Conservation (phyloP, 768 basidiomycete genomes). For the Tylopilus sp. region DNA sequence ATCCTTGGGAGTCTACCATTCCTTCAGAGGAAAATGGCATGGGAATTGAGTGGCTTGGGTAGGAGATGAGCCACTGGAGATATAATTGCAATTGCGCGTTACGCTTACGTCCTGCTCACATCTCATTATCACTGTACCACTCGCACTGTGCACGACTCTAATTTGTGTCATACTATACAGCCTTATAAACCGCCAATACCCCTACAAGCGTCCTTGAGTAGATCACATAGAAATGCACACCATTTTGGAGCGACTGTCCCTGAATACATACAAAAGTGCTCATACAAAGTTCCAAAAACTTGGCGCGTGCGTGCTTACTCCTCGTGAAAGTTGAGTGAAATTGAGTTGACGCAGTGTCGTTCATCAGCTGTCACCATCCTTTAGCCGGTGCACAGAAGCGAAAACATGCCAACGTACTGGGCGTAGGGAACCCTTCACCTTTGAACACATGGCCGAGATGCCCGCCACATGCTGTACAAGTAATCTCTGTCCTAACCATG, state of each 20-base stretch:
- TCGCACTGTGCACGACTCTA: no score
- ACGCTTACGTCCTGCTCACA: neutral
- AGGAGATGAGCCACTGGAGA: neutral
- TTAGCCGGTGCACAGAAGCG: neutral
- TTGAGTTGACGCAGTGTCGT: slow-evolving; percentile 86
- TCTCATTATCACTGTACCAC: neutral
- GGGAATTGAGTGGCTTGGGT: neutral
- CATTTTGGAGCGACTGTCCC: no score
- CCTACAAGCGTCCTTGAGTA: neutral
- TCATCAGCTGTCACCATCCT: slow-evolving; percentile 55
- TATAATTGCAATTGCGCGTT: neutral
- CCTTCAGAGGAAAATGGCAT: neutral
- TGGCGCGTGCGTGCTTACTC: slow-evolving; percentile 3
- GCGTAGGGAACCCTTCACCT: slow-evolving; percentile 79
- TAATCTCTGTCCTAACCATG: slow-evolving; percentile 79
- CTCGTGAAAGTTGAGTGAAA: slow-evolving; percentile 75
- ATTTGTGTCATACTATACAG: no score
- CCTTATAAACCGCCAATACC: no score
- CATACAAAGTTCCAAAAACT: no score
- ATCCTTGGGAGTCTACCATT: slow-evolving; percentile 13
- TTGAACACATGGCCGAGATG: slow-evolving; percentile 96
- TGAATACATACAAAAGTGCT: neutral
- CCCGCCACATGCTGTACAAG: slow-evolving; percentile 86
- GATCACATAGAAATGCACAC: no score
- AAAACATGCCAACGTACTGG: slow-evolving; percentile 48